Conservation (phyloP, 768 basidiomycete species). For the Lactarius hatsudake region DNA sequence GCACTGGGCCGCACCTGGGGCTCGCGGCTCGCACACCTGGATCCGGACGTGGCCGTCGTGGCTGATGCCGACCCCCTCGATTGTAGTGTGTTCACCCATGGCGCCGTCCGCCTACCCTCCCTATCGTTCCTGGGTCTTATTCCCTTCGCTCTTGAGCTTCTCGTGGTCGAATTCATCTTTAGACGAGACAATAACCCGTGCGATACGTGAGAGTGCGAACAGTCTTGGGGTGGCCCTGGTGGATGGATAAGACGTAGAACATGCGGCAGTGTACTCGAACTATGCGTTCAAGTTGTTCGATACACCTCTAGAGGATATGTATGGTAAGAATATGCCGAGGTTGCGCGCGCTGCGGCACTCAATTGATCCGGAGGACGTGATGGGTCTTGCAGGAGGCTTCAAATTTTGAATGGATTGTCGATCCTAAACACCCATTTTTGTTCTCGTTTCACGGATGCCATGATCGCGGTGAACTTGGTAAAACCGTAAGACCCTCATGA, state of each 20-base stretch:
- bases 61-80: background rate
- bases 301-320: too few relatives aligned
- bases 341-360: too few relatives aligned
- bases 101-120: background rate
- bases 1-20: too few relatives aligned
- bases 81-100: background rate
- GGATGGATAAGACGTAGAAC: background rate
- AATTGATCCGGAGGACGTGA: too few relatives aligned
- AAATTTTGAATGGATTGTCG: too few relatives aligned
- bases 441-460: too few relatives aligned
- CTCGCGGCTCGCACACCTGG: background rate
- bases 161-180: background rate
- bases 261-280: background rate
- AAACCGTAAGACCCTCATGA: too few relatives aligned
- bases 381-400: too few relatives aligned
- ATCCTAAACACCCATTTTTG: too few relatives aligned
- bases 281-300: background rate
- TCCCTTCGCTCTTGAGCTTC: background rate
- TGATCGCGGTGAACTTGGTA: too few relatives aligned
- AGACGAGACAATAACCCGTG: background rate
- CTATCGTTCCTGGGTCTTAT: background rate
- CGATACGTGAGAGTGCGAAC: background rate
- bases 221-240: background rate
- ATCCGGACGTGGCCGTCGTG: background rate
- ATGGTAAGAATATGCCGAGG: too few relatives aligned